A percentile compares a stretch with the other conserved stretches of the same genome.
These are phyloP conservation scores for Penicillium digitatum DNA, from an alignment of 2,329 filamentous ascomycete species.

Conservation along the genomic window DNA sequence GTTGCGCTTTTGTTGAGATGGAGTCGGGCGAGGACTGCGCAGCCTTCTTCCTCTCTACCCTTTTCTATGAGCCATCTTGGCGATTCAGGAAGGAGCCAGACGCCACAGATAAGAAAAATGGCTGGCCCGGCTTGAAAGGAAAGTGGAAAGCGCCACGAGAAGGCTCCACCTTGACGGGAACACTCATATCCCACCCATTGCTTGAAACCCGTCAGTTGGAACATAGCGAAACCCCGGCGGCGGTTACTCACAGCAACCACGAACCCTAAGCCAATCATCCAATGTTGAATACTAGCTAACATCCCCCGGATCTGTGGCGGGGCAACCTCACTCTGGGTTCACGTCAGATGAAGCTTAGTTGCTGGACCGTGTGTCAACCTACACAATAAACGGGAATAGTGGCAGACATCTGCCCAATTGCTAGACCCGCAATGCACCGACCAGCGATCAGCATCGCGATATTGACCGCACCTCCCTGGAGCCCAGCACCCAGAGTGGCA, in stretches of 20 bases:
- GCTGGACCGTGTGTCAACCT: conserved; percentile 6
- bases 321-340: conserved; percentile 37
- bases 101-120: conserved; percentile 34
- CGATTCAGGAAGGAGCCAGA: conserved; percentile 35
- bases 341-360: conserved; percentile 4
- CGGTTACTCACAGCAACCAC: conserved; percentile 37
- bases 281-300: conserved; percentile 44
- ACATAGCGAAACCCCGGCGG: conserved; percentile 10
- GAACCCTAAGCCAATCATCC: conserved; percentile 46
- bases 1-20: conserved; percentile 30
- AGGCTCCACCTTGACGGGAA: conserved; percentile 31
- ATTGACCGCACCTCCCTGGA: conserved; percentile 37
- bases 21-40: conserved; percentile 31
- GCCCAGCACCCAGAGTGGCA: conserved; percentile 31
- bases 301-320: conserved; percentile 39
- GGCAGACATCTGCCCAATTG: conserved; percentile 48
- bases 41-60: conserved; percentile 35
- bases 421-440: conserved; percentile 49
- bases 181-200: conserved; percentile 51
- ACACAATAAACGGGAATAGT: conserved; percentile 48
- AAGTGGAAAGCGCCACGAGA: conserved; percentile 38
- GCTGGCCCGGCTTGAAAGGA: conserved; percentile 41
- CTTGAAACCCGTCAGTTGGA: conserved; percentile 21
- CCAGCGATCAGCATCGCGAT: conserved; percentile 49
- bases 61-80: conserved; percentile 40